phyloP scores from a whole-genome alignment of 2,329 filamentous ascomycete genomes.

The Neonectria neomacrospora region DNA sequence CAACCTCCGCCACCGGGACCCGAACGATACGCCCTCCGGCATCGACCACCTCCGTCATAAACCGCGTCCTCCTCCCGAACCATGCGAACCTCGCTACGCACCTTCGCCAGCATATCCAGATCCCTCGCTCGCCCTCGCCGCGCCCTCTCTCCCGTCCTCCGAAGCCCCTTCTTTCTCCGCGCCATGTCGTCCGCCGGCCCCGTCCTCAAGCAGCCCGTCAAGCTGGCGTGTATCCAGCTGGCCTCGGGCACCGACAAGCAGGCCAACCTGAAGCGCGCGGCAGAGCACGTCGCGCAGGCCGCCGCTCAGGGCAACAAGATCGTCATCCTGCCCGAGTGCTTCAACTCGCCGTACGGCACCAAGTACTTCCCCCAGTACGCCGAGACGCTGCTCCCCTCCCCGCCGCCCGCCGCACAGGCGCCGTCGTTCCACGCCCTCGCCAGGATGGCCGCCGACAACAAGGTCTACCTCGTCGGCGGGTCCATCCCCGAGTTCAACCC shows the following conservation, averaged over 20 bases:
- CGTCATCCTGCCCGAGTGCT: constrained; percentile 96
- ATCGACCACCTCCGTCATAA: constrained; percentile 13
- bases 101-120: constrained; percentile 28
- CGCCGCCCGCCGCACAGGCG: constrained; percentile 74
- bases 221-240: constrained; percentile 84
- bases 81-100: constrained; percentile 36
- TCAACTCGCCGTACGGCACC: constrained; percentile 97
- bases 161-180: constrained; percentile 43
- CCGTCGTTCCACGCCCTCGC: constrained; percentile 89
- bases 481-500: constrained; percentile 86
- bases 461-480: constrained; percentile 86
- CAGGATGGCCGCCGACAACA: constrained; percentile 80
- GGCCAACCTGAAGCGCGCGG: constrained; percentile 83
- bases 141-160: constrained; percentile 33
- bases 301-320: constrained; percentile 81
- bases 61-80: constrained; percentile 22
- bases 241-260: constrained; percentile 85
- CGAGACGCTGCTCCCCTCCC: constrained; percentile 83
- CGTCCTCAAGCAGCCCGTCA: constrained; percentile 79
- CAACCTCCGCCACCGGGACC: constrained; percentile 15
- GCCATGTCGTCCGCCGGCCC: constrained; percentile 50
- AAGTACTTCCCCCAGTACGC: constrained; percentile 92
- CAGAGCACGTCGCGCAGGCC: constrained; percentile 84
- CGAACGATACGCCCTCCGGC: constrained; percentile 13
- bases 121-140: constrained; percentile 24